Percentiles rank a stretch among this genome's conserved stretches.
These are phyloP conservation scores for Penicillium steckii DNA, from an alignment of 495 filamentous ascomycete genomes.

Conservation along the genomic window DNA sequence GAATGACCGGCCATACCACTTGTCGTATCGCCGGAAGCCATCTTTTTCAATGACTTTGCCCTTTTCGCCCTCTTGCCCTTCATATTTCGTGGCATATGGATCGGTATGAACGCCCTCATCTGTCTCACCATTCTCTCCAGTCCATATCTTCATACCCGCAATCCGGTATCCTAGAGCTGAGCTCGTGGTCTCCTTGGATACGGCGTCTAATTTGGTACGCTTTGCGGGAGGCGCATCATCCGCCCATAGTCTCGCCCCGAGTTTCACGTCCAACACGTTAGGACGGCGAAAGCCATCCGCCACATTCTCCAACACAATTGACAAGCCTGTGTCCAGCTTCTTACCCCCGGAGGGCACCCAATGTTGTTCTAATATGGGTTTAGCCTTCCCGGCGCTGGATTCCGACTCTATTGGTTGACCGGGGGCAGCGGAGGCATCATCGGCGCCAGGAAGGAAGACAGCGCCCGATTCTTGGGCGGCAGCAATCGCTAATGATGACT, in stretches of 20 bases:
- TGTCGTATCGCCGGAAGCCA: slow-evolving; percentile 77
- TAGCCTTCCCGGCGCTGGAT: slow-evolving; percentile 3
- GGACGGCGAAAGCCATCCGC: slow-evolving; percentile 78
- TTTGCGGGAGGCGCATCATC: slow-evolving; percentile 78
- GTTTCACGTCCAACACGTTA: slow-evolving; percentile 93
- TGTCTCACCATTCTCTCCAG: slow-evolving; percentile 53
- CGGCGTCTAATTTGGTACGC: slow-evolving; percentile 73
- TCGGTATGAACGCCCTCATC: slow-evolving; percentile 39
- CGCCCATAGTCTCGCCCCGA: slow-evolving; percentile 84
- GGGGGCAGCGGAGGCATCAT: slow-evolving; percentile 2
- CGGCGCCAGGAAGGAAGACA: slow-evolving; percentile 35
- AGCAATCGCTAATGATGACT: slow-evolving; percentile 47
- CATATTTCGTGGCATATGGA: slow-evolving; percentile 41
- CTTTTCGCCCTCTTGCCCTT: slow-evolving; percentile 35
- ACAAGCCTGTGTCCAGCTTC: slow-evolving; percentile 68
- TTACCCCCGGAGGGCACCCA: slow-evolving; percentile 52
- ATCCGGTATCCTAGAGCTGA: slow-evolving; percentile 80
- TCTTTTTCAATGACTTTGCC: slow-evolving; percentile 44
- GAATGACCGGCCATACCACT: slow-evolving; percentile 80
- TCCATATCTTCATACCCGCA: slow-evolving; percentile 92
- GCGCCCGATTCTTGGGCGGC: slow-evolving; percentile 38
- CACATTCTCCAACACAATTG: slow-evolving; percentile 86
- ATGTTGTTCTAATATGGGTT: slow-evolving; percentile 21
- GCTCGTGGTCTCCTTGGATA: slow-evolving; percentile 77
- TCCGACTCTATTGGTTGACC: background rate